Base-by-base conservation (phyloP, 169 alveolate species). In the Cryptosporidium meleagridis region DNA sequence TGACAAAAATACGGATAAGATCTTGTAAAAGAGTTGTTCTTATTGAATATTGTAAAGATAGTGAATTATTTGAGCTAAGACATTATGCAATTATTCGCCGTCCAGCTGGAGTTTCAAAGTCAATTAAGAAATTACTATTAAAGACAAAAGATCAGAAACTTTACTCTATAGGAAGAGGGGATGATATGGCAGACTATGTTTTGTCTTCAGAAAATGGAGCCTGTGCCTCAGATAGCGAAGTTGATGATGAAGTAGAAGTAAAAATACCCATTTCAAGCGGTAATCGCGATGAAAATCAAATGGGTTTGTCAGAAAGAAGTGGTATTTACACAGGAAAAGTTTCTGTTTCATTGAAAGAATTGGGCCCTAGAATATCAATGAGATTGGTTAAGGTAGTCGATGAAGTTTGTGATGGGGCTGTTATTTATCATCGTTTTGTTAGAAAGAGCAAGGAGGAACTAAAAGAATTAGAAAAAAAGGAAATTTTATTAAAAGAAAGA, bases 381-480 rank as follows among this genome's bases (percentile, higher is more conserved):
- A 58, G 59, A 26, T 68, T 92, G 29, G 71, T 92, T 44, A 92
- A 92, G 87, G 61, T 85, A 7, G 94, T 89, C 16, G 93, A 92
- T 44, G 94, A 92, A 52, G 94, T 92, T 31, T 92, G 94, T 68
- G 84, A 85, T 31, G 95, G 95, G 44, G 89, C 94, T n/a, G 95
- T 93, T 39, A 39, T 67, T 53, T 93, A 86, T 75, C 95, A 93
- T 92, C 59, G 85, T 61, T 93, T 84, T 67, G 93, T 93, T 21
- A 67, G 51, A 68, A 93, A 93, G 85, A 73, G 92, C n/a, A 75
- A 44, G 8, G 93, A 91, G 69, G 95, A 93, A 33, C 9, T 87
- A 9, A 91, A 23, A 12, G 87, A 58, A 41, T 85, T 92, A 10
- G 75, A 87, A 53, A 55, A 52, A 23, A 89, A 84, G 37, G 95